A percentile compares a stretch with the other conserved stretches of the same genome.
Evolutionary conservation across 1,284 basidiomycete genomes (phyloP).

Genomic region (Ceratobasidium papillatum): DNA sequence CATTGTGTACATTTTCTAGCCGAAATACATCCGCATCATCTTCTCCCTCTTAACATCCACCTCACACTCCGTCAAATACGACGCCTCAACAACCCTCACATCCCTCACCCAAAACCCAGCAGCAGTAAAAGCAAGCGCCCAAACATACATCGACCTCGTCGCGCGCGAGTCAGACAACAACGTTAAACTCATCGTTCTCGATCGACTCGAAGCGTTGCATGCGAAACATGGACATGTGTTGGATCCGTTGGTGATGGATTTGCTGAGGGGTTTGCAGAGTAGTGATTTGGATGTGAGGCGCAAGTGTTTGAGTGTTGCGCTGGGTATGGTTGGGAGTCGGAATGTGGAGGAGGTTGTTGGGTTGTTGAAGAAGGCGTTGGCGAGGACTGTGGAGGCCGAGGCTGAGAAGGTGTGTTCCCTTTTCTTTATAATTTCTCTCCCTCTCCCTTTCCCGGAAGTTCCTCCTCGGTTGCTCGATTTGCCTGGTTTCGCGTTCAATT

Average conservation of each 20-base stretch:
- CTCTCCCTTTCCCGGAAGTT: constrained; percentile 1
- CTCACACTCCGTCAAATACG: constrained; percentile 97
- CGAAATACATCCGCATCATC: constrained; percentile 92
- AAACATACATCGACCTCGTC: constrained; percentile 88
- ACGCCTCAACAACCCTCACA: constrained; percentile 95
- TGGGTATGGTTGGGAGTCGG: constrained; percentile 93
- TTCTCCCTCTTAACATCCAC: constrained; percentile 93
- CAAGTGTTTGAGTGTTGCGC: constrained; percentile 89
- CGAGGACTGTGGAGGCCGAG: constrained; percentile 86
- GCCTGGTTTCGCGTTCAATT: too few relatives aligned
- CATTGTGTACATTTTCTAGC: constrained; percentile 60
- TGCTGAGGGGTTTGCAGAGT: constrained; percentile 87
- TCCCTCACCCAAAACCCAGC: constrained; percentile 95
- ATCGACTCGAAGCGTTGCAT: constrained; percentile 86
- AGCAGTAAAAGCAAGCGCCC: constrained; percentile 94
- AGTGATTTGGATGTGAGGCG: constrained; percentile 97
- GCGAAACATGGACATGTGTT: constrained; percentile 91
- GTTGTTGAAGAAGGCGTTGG: constrained; percentile 98
- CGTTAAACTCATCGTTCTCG: constrained; percentile 97
- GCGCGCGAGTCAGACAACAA: constrained; percentile 99
- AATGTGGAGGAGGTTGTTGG: constrained; percentile 98
- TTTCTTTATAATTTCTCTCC: background rate
- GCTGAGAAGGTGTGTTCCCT: constrained; percentile 75
- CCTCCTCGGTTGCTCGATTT: too few relatives aligned
- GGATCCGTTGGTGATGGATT: constrained; percentile 94